Evolutionary conservation across 2,329 filamentous ascomycete species (phyloP).

Genomic region (Eutypella sp.): DNA sequence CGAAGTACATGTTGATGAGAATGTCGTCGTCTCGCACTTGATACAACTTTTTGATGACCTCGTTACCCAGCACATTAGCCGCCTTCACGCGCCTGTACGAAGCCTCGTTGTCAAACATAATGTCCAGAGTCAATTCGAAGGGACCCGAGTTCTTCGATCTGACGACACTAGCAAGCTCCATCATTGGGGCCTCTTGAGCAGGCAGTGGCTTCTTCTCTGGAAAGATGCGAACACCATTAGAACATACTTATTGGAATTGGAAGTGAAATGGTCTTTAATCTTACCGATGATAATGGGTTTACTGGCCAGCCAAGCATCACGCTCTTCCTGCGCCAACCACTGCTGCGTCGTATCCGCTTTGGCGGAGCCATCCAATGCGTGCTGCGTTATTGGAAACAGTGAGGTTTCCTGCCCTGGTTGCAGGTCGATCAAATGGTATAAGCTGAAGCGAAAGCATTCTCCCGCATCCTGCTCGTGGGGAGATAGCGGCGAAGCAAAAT

Average conservation of each 20-base stretch:
- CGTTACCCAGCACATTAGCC: slow-evolving; percentile 21
- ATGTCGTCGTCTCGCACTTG: slow-evolving; percentile 19
- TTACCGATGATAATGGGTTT: background rate
- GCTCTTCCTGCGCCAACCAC: slow-evolving; percentile 4
- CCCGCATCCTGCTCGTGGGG: slow-evolving; percentile 27
- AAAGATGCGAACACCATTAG: too few relatives aligned
- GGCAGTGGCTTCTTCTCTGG: slow-evolving; percentile 1
- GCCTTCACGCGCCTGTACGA: slow-evolving; percentile 26
- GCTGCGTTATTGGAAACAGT: slow-evolving; percentile 5
- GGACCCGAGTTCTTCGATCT: slow-evolving; percentile 37
- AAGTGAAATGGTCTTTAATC: too few relatives aligned
- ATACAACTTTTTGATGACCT: slow-evolving; percentile 23
- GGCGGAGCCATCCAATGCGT: background rate
- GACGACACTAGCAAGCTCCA: slow-evolving; percentile 26
- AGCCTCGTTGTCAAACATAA: slow-evolving; percentile 30
- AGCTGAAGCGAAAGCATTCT: slow-evolving; percentile 21
- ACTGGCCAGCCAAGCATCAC: background rate
- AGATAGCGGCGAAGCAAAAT: slow-evolving; percentile 30
- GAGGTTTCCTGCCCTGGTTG: slow-evolving; percentile 2
- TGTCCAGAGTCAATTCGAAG: slow-evolving; percentile 37
- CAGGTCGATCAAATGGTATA: slow-evolving; percentile 33
- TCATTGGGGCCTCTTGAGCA: slow-evolving; percentile 1
- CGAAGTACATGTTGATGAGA: slow-evolving; percentile 29
- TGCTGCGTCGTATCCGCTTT: background rate
- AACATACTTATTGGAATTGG: too few relatives aligned